A percentile compares a stretch with the other conserved stretches of the same genome.
These are phyloP conservation scores for Tolypocladium endophyticum DNA, from an alignment of 2,329 filamentous ascomycete genomes.

Conservation along the genomic window DNA sequence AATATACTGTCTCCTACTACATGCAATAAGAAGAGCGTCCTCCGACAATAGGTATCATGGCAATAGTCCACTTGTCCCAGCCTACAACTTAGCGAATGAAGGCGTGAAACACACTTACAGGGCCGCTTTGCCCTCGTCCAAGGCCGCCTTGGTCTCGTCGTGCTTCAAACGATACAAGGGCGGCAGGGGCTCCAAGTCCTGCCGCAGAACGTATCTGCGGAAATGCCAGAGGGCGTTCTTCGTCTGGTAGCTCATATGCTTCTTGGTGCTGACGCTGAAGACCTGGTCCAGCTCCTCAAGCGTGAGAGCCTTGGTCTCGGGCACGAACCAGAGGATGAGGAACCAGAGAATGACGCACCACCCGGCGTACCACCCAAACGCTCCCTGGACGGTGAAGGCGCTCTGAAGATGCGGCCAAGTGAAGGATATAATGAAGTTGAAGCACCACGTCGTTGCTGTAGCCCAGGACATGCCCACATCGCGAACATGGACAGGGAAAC, in stretches of 20 bases:
- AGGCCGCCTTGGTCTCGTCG: not conserved
- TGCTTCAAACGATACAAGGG: slow-evolving; percentile 4
- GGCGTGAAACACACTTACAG: not conserved
- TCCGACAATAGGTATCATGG: not conserved
- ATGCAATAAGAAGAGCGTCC: not conserved
- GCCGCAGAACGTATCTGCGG: slow-evolving; percentile 3
- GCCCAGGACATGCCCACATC: slow-evolving; percentile 28
- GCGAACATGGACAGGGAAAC: slow-evolving; percentile 25
- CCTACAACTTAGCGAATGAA: accelerated
- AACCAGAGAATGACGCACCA: slow-evolving; percentile 34
- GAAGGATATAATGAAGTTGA: slow-evolving; percentile 8
- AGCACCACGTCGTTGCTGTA: slow-evolving; percentile 24
- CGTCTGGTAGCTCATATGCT: slow-evolving; percentile 30
- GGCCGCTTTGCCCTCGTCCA: not conserved
- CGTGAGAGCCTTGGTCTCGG: slow-evolving; percentile 39
- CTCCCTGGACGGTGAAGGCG: slow-evolving; percentile 20
- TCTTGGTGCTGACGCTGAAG: slow-evolving; percentile 30
- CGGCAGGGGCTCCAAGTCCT: slow-evolving; percentile 7
- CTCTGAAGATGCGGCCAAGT: slow-evolving; percentile 21
- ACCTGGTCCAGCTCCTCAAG: slow-evolving; percentile 40
- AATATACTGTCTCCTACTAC: not conserved
- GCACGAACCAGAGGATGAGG: slow-evolving; percentile 38
- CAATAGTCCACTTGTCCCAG: not conserved
- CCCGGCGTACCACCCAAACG: slow-evolving; percentile 33
- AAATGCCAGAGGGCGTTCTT: slow-evolving; percentile 5